phyloP scores from a whole-genome alignment of 2,329 filamentous ascomycete genomes.

The Fusarium secorum region DNA sequence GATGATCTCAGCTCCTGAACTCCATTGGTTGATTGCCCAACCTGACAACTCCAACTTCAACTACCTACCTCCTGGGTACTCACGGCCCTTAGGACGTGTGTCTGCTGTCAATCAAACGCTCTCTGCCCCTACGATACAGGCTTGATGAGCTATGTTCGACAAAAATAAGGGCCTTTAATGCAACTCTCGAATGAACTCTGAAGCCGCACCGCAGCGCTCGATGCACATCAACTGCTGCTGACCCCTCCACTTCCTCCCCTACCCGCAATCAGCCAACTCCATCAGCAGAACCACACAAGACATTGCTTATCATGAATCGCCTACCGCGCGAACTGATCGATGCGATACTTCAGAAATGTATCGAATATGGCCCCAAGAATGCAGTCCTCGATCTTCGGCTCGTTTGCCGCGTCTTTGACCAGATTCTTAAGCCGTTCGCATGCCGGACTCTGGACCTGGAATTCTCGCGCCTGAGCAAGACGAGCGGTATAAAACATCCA shows the following conservation, averaged over 20 bases:
- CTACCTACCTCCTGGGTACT: neutral
- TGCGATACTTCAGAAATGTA: constrained; percentile 54
- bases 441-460: constrained; percentile 60
- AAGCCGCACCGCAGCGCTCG: neutral
- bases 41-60: constrained; percentile 9
- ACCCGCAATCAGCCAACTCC: neutral
- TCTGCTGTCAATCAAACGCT: neutral
- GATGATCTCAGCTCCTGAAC: constrained; percentile 11
- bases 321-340: constrained; percentile 59
- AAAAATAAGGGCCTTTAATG: neutral
- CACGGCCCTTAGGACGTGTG: neutral
- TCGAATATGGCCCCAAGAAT: constrained; percentile 55
- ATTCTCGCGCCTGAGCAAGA: constrained; percentile 56
- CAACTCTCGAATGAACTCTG: neutral
- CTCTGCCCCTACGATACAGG: neutral
- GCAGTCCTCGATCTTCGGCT: constrained; percentile 54
- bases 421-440: constrained; percentile 54
- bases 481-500: constrained; percentile 45
- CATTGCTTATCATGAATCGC: constrained; percentile 50
- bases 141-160: neutral
- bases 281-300: neutral
- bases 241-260: constrained; percentile 6
- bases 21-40: constrained; percentile 9
- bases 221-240: constrained; percentile 24
- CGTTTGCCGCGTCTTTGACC: constrained; percentile 59